Evolutionary conservation across 2,329 filamentous ascomycete genomes (phyloP).

Genomic region (Oidium heveae): DNA sequence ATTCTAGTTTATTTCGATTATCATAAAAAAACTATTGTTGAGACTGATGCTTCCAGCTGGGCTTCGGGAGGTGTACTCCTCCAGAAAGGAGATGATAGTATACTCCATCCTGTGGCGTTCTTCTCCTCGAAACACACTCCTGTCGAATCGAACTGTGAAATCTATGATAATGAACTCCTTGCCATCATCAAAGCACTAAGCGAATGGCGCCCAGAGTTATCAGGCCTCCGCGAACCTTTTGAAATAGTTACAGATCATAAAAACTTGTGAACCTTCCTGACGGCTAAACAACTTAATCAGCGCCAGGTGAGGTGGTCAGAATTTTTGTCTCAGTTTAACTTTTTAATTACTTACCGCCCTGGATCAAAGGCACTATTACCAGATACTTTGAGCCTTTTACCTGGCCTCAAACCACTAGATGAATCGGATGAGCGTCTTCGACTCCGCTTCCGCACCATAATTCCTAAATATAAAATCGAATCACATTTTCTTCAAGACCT

Average conservation of each 20-base stretch:
- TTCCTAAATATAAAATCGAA: background rate
- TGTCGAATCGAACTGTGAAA: background rate
- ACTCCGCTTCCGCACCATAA: no score
- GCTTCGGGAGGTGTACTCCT: background rate
- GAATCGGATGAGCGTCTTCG: background rate
- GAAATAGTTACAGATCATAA: background rate
- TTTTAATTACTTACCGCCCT: background rate
- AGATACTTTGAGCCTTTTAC: background rate
- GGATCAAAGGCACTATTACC: background rate
- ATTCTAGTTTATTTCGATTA: background rate
- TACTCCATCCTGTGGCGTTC: background rate
- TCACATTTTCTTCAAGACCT: background rate
- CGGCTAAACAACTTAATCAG: background rate
- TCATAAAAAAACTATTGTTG: background rate
- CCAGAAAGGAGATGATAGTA: background rate
- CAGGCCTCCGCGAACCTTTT: background rate
- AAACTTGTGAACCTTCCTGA: background rate
- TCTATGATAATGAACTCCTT: background rate
- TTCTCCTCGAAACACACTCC: background rate
- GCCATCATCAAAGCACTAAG: background rate
- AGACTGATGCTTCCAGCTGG: background rate
- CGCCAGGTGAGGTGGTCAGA: background rate
- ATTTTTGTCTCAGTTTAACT: background rate
- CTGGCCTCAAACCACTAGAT: background rate
- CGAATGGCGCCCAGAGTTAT: background rate